These are phyloP conservation scores for Globisporangium ultimum DNA, from an alignment of 352 stramenopile species.

Conservation along the genomic window DNA sequence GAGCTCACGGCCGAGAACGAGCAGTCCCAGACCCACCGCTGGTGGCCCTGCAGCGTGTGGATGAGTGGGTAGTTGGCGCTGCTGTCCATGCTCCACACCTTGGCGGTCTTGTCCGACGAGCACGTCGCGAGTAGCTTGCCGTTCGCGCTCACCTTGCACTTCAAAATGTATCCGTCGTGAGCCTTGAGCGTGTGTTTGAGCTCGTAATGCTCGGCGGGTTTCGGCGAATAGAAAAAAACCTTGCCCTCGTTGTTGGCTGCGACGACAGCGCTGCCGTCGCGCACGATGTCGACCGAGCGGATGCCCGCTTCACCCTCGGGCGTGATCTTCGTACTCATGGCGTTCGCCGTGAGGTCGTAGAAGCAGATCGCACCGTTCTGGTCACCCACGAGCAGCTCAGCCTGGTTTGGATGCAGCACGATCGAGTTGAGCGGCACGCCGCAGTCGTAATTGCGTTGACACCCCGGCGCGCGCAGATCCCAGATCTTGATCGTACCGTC, in stretches of 20 bases:
- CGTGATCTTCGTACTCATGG: slow-evolving; percentile 56
- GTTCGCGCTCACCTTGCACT: slow-evolving; percentile 88
- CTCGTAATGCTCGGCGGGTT: slow-evolving; percentile 59
- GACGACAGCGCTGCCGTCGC: slow-evolving; percentile 90
- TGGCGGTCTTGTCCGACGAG: slow-evolving; percentile 90
- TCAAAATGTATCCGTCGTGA: slow-evolving; percentile 92
- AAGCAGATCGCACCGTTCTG: slow-evolving; percentile 93
- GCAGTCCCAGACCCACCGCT: slow-evolving; percentile 98
- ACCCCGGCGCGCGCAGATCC: slow-evolving; percentile 86
- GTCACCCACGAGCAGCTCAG: slow-evolving; percentile 80
- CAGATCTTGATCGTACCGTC: slow-evolving; percentile 96
- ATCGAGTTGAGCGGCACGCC: slow-evolving; percentile 93
- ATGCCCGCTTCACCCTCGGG: slow-evolving; percentile 81
- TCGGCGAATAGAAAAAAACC: slow-evolving; percentile 91
- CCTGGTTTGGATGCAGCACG: slow-evolving; percentile 94
- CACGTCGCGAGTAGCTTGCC: slow-evolving; percentile 90
- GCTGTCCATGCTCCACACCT: slow-evolving; percentile 81
- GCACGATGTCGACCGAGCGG: slow-evolving; percentile 91
- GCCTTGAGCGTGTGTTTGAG: slow-evolving; percentile 70
- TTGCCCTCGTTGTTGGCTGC: slow-evolving; percentile 94
- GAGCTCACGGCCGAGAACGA: slow-evolving; percentile 97
- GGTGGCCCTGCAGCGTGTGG: slow-evolving; percentile 85
- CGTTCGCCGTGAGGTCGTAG: slow-evolving; percentile 88
- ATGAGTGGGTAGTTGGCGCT: slow-evolving; percentile 41
- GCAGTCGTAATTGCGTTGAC: slow-evolving; percentile 87